These are phyloP conservation scores for Tuber borchii DNA, from an alignment of 495 filamentous ascomycete genomes.

Conservation along the genomic window DNA sequence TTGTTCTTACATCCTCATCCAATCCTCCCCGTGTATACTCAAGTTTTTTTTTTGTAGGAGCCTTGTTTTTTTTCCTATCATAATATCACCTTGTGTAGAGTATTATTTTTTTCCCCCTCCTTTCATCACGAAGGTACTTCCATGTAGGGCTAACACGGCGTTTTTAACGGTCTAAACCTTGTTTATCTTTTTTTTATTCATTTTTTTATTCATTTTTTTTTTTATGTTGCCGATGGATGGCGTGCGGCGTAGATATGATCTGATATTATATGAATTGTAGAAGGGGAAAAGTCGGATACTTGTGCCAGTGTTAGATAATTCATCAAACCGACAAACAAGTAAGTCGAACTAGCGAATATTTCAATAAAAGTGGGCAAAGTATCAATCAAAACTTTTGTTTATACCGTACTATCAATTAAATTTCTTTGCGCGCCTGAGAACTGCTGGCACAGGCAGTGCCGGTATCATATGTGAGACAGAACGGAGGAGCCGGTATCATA, in stretches of 20 bases:
- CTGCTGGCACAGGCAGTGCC: too few relatives aligned
- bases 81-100: background rate
- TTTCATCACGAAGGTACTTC: background rate
- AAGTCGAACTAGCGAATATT: background rate
- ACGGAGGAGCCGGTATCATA: too few relatives aligned
- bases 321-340: background rate
- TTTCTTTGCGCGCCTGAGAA: too few relatives aligned
- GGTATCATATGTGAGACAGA: too few relatives aligned
- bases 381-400: too few relatives aligned
- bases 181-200: slow-evolving; percentile 2
- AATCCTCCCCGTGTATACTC: background rate
- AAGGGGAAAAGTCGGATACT: background rate
- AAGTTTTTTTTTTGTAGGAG: background rate
- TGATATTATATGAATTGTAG: background rate
- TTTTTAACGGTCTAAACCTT: background rate
- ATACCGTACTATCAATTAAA: too few relatives aligned
- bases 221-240: background rate
- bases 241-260: background rate
- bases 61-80: background rate
- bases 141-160: slow-evolving; percentile 11
- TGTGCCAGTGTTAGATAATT: background rate
- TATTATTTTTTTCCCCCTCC: background rate
- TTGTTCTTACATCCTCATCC: background rate
- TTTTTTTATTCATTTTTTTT: slow-evolving; percentile 6
- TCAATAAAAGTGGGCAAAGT: background rate